Base-by-base conservation (phyloP, 2,329 filamentous ascomycete genomes). In the Xylaria multiplex region DNA sequence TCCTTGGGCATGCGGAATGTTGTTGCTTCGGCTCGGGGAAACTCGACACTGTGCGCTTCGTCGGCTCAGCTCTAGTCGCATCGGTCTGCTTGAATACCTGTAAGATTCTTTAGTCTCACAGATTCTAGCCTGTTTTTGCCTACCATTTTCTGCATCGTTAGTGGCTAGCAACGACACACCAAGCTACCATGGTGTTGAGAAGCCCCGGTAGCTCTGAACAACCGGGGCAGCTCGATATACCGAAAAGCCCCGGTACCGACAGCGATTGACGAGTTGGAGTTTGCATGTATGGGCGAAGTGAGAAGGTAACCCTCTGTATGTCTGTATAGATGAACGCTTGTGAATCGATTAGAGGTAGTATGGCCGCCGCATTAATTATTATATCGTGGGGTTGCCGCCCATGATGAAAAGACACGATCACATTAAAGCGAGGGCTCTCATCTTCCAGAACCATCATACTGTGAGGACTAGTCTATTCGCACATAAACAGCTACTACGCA, bases 21-120 rank as follows among this genome's bases (percentile, higher is more conserved):
- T 9, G 30, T 56, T 14, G 32, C 43, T 27, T 56, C 59, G 59
- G 59, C 42, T 62, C 59, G 59, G 59, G 43, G 43, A 62, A 62
- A 62, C 59, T 62, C 50, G 19, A 56, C 35, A 32, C 16, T 37
- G n/a, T 56, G 14, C 42, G 30, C 43, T 55, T 56, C 19, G 30
- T 32, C 43, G 30, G n/a, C 43, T 42, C 42, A 56, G 59, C 49
- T 19, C 42, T 48, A 32, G 32, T 22, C 22, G 56, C 22, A 40
- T 49, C 14, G 32, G 32, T 24, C 19, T 32, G 22, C 19, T 62
- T 32, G 43, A 43, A 30, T 32, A 30, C 32, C 16, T 49, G 43
- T 62, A 56, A 42, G 42, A 48, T 40, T n/a, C n/a, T 6, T 11
- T 43, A 14, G 22, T 14, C 19, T 22, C 50, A 7, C 30, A 4